Percentiles rank a stretch among this genome's conserved stretches.
These are phyloP conservation scores for Phytophthora europaea DNA, from an alignment of 352 stramenopile species.

Conservation along the genomic window DNA sequence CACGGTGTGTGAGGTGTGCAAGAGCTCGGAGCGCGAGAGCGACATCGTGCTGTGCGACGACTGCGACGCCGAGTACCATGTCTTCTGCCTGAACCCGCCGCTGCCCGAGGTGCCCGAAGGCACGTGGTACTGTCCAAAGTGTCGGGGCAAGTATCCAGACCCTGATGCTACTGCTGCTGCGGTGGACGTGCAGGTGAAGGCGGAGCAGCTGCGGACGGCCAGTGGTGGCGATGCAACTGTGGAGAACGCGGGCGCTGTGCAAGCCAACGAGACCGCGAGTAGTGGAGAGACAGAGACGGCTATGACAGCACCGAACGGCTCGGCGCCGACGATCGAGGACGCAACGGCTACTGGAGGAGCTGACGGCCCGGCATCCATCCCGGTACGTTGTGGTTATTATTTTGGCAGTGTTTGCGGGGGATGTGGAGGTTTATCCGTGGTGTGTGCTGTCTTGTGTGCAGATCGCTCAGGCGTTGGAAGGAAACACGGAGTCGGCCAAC, in stretches of 20 bases:
- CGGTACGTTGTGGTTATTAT: constrained; percentile 10
- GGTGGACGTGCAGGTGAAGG: constrained; percentile 26
- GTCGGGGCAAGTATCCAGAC: constrained; percentile 20
- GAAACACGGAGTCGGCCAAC: constrained; percentile 57
- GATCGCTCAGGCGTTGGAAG: constrained; percentile 55
- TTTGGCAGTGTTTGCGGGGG: background rate
- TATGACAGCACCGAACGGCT: background rate
- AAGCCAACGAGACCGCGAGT: background rate
- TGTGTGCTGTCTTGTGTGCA: constrained; percentile 20
- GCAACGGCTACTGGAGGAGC: background rate
- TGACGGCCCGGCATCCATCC: constrained; percentile 28
- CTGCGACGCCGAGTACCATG: constrained; percentile 70
- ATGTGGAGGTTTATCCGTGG: background rate
- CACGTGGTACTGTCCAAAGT: constrained; percentile 72
- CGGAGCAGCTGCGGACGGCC: constrained; percentile 19
- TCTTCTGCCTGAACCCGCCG: constrained; percentile 66
- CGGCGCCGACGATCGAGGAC: background rate
- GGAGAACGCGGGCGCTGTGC: background rate
- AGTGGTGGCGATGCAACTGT: background rate
- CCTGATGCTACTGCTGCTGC: background rate
- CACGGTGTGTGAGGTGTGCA: constrained; percentile 57
- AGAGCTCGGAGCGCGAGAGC: constrained; percentile 45
- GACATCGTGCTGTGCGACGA: constrained; percentile 67
- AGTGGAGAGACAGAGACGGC: background rate
- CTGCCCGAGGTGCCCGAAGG: constrained; percentile 52